Conservation (phyloP, 2,329 filamentous ascomycete species). For the Acrodontium crateriforme region DNA sequence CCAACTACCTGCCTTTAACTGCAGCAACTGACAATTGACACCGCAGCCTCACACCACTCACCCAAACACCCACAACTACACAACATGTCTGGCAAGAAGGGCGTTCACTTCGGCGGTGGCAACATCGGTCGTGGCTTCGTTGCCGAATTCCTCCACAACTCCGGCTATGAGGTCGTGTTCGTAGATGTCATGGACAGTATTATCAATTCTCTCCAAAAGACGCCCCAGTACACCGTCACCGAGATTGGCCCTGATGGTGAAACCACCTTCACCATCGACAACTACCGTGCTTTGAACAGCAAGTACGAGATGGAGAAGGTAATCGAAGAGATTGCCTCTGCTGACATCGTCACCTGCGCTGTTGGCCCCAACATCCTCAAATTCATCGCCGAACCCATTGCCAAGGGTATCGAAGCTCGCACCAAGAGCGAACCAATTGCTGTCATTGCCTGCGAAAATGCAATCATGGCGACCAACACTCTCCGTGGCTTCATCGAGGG, state of each 20-base stretch:
- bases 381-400: slow-evolving; percentile 91
- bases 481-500: slow-evolving; percentile 61
- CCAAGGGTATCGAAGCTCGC: slow-evolving; percentile 78
- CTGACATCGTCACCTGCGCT: slow-evolving; percentile 88
- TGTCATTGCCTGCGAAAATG: slow-evolving; percentile 96
- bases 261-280: slow-evolving; percentile 68
- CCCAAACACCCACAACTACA: slow-evolving; percentile 3
- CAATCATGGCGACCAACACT: slow-evolving; percentile 84
- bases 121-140: slow-evolving; percentile 56
- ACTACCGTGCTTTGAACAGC: slow-evolving; percentile 96
- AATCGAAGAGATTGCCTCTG: slow-evolving; percentile 70
- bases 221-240: slow-evolving; percentile 74
- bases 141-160: slow-evolving; percentile 84
- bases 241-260: slow-evolving; percentile 81
- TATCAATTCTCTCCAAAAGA: slow-evolving; percentile 64
- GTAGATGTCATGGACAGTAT: slow-evolving; percentile 80
- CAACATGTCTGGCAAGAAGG: slow-evolving; percentile 30
- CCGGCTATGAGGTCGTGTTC: slow-evolving; percentile 91
- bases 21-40: slow-evolving; percentile 1
- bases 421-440: slow-evolving; percentile 55
- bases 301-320: slow-evolving; percentile 70
- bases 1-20: slow-evolving; percentile 1
- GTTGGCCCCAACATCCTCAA: slow-evolving; percentile 92
- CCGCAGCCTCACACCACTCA: no score
- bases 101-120: slow-evolving; percentile 39